A percentile compares a stretch with the other conserved stretches of the same genome.
These are phyloP conservation scores for Dothiorella sarmentorum DNA, from an alignment of 2,329 filamentous ascomycete species.

Conservation along the genomic window DNA sequence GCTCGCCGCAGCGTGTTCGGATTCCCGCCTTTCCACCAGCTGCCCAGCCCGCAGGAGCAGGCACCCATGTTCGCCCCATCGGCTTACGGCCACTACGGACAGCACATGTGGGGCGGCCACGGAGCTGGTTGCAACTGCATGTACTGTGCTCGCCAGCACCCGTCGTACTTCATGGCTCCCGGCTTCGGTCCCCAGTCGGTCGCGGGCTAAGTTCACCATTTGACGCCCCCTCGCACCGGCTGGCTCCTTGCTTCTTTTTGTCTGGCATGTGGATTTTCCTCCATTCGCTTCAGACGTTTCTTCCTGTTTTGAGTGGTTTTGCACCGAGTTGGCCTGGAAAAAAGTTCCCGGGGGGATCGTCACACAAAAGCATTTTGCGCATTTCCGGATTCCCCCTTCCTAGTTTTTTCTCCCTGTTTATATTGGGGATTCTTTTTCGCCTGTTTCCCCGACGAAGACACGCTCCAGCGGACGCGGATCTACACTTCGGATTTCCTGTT, in stretches of 20 bases:
- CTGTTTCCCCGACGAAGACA: constrained; percentile 18
- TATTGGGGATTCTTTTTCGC: constrained; percentile 9
- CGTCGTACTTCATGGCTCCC: constrained; percentile 38
- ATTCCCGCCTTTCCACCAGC: constrained; percentile 30
- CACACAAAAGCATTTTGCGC: constrained; percentile 18
- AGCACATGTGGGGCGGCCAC: constrained; percentile 37
- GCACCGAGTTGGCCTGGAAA: constrained; percentile 17
- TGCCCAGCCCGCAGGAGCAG: constrained; percentile 38
- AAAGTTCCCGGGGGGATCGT: constrained; percentile 16
- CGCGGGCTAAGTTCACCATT: constrained; percentile 25
- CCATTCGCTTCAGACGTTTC: not conserved
- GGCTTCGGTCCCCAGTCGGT: constrained; percentile 39
- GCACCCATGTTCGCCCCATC: constrained; percentile 33
- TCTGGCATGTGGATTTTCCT: not conserved
- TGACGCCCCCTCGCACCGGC: not conserved
- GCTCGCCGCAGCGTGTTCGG: constrained; percentile 43
- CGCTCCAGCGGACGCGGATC: constrained; percentile 18
- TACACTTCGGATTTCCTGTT: constrained; percentile 11
- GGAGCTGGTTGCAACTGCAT: constrained; percentile 36
- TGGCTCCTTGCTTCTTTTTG: not conserved
- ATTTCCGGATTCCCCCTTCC: constrained; percentile 11
- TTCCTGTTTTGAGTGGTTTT: constrained; percentile 8
- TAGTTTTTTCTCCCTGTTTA: constrained; percentile 11
- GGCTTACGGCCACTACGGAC: constrained; percentile 34
- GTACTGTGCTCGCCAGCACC: constrained; percentile 37